Conservation (phyloP, 192 early-diverging fungal genomes). For the Backusella macrospora region DNA sequence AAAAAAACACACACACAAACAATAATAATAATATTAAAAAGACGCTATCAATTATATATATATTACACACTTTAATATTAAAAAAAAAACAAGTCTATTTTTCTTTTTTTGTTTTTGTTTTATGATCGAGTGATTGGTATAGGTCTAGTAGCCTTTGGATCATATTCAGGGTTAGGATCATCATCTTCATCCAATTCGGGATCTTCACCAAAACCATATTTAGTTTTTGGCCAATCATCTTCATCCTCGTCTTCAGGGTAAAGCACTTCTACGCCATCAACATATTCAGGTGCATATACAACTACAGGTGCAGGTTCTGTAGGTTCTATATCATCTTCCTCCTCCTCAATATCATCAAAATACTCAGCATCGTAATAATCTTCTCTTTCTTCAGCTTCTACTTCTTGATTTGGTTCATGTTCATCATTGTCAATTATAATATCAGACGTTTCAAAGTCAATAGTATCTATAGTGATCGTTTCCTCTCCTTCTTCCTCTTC, state of each 20-base stretch:
- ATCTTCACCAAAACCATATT: neutral
- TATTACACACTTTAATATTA: constrained; percentile 5
- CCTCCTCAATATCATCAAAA: neutral
- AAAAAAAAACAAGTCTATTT: constrained; percentile 2
- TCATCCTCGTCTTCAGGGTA: constrained; percentile 16
- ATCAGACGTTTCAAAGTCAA: neutral
- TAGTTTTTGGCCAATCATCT: constrained; percentile 21
- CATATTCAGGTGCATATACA: constrained; percentile 10
- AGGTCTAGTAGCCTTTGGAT: neutral
- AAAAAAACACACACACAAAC: neutral
- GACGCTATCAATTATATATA: constrained; percentile 8
- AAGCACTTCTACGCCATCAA: constrained; percentile 7
- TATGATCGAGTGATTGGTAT: constrained; percentile 8
- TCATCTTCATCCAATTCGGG: neutral
- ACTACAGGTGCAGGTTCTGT: constrained; percentile 8
- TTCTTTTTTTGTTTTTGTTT: neutral
- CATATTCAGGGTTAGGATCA: neutral
- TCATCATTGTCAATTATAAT: neutral
- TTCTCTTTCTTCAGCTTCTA: neutral
- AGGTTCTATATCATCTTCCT: constrained; percentile 1
- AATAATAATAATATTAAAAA: constrained; percentile 1
- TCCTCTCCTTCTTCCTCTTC: neutral
- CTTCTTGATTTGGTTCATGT: neutral
- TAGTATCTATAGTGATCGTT: neutral
- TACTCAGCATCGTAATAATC: neutral